These are phyloP conservation scores for Globisporangium canariense DNA, from an alignment of 352 stramenopile genomes.

Conservation along the genomic window DNA sequence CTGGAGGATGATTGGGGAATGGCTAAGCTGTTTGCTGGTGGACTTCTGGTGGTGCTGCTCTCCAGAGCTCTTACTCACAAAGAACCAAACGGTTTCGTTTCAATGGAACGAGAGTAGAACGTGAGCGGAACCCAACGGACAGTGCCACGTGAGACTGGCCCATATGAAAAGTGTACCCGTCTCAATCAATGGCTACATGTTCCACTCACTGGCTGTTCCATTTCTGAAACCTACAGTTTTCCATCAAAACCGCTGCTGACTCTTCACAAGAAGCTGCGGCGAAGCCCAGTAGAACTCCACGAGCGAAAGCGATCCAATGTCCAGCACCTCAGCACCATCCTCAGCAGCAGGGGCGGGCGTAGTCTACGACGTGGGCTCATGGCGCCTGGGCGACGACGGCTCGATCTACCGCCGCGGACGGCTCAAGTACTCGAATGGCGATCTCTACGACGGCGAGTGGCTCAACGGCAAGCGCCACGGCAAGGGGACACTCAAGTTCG, in stretches of 20 bases:
- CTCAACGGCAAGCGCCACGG: conserved; percentile 75
- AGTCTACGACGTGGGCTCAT: conserved; percentile 64
- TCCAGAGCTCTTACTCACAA: not conserved
- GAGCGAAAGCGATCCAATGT: not conserved
- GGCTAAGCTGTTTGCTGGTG: not conserved
- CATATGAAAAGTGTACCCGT: not conserved
- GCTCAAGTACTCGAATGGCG: conserved; percentile 70
- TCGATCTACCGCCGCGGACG: conserved; percentile 66
- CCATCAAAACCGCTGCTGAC: conserved; percentile 2
- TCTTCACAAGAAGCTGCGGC: not conserved
- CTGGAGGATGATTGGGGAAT: conserved; percentile 12
- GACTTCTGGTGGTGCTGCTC: not conserved
- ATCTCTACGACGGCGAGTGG: conserved; percentile 86
- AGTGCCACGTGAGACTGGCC: not conserved
- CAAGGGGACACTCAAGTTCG: conserved; percentile 50
- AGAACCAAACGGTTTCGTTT: not conserved
- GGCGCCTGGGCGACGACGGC: conserved; percentile 68
- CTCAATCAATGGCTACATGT: not conserved
- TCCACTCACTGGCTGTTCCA: not conserved
- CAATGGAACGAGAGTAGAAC: not conserved
- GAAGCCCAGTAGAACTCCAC: not conserved
- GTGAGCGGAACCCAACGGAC: not conserved
- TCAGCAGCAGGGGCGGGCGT: conserved; percentile 24
- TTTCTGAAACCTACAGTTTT: not conserved
- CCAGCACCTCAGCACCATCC: not conserved